phyloP scores from a whole-genome alignment of 441 rosid genomes.

The Populus hybrid region DNA sequence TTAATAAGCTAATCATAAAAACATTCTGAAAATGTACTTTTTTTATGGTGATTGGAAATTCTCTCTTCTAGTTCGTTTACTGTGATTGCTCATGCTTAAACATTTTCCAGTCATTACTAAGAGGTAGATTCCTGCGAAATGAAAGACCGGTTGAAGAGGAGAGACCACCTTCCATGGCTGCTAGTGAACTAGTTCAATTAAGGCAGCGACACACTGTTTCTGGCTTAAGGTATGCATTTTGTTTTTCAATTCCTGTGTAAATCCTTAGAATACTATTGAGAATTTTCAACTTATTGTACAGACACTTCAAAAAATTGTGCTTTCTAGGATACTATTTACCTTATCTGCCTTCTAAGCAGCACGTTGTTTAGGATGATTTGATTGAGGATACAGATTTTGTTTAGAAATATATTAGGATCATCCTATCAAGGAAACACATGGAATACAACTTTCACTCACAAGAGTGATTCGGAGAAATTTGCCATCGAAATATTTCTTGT shows the following conservation, averaged over 20 bases:
- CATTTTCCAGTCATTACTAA: constrained; percentile 72
- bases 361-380: background rate
- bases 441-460: background rate
- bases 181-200: constrained; percentile 81
- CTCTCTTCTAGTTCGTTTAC: background rate
- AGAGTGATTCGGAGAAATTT: background rate
- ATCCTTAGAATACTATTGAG: background rate
- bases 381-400: background rate
- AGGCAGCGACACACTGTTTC: constrained; percentile 90
- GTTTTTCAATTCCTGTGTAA: background rate
- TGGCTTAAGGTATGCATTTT: constrained; percentile 63
- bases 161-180: constrained; percentile 80
- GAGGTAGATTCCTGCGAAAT: constrained; percentile 93
- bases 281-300: background rate
- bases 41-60: background rate
- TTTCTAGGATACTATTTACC: background rate
- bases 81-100: constrained; percentile 11
- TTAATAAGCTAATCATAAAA: background rate
- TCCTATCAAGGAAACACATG: background rate
- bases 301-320: background rate
- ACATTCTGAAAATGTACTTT: background rate
- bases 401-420: background rate
- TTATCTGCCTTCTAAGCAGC: background rate
- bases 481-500: background rate
- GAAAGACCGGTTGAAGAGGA: constrained; percentile 79